Evolutionary conservation across 805 yeast genomes (phyloP), one percentile per base, ranked within the genome.

Genomic region (Priceomyces castillae): DNA sequence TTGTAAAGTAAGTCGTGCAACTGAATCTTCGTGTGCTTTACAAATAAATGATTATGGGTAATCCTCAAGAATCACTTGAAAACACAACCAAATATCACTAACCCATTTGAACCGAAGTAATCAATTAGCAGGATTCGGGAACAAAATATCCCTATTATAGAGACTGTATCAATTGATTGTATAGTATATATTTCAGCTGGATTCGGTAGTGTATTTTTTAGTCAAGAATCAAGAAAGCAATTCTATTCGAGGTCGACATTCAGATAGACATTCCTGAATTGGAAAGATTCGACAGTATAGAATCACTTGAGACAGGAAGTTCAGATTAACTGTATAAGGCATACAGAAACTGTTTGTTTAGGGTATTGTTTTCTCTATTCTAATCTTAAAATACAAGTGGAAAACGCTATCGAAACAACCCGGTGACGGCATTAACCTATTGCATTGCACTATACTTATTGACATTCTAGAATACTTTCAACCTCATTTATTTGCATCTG

Each of bases 191-290:
- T 12, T 28, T 28, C 15, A 28, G 5, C 31, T 9, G 31, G 31
- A 28, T 28, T 11, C 5, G 15, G 15, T n/a, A 28, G 31, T 28
- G 31, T 5, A 28, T 5, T 28, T 28, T n/a, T n/a, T 28, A 28
- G 15, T 28, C 15, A 28, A n/a, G 10, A 5, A 9, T 6, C 31
- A 28, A 9, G 15, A 28, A 17, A 33, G 23, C 19, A 33, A 33
- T 33, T 33, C 36, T 33, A 33, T 19, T 33, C 31, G 36, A 33
- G 36, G 36, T 33, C 23, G 36, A 33, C 19, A 33, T 10, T 33
- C 20, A 16, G 14, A 33, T 7, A 17, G 17, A 30, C n/a, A 33
- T 17, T 11, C 36, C n/a, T 33, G 36, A 17, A 33, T 33, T 33
- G 36, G 23, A 19, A 16, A 33, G 23, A 33, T 16, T 33, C 23